Evolutionary conservation across 2,329 filamentous ascomycete genomes (phyloP).

Genomic region (Penicillium sp.): DNA sequence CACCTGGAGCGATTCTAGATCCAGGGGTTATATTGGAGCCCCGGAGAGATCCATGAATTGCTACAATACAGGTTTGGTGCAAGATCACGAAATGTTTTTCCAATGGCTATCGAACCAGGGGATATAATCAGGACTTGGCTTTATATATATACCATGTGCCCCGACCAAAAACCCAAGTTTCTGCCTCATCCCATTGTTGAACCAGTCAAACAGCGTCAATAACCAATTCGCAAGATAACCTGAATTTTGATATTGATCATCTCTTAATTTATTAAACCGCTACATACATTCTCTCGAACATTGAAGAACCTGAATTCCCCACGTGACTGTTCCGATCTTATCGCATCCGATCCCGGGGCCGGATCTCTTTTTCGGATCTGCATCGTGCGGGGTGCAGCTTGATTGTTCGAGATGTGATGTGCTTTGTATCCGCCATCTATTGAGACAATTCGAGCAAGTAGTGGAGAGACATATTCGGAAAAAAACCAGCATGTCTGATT

Average conservation of each 20-base stretch:
- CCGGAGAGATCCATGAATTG: background rate
- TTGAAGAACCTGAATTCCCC: background rate
- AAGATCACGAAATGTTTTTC: background rate
- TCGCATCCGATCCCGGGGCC: conserved; percentile 4
- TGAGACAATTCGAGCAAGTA: background rate
- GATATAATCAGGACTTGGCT: background rate
- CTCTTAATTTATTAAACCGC: too few species aligned
- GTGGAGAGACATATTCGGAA: too few species aligned
- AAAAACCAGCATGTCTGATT: too few species aligned
- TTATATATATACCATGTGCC: background rate
- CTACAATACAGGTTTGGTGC: background rate
- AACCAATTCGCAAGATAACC: background rate
- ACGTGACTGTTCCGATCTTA: conserved; percentile 4
- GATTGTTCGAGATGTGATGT: background rate
- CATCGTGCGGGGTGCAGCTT: background rate
- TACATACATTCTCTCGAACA: background rate
- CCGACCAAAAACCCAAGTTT: background rate
- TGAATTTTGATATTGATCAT: background rate
- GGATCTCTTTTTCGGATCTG: conserved; percentile 6
- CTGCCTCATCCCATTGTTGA: background rate
- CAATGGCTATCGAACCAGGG: background rate
- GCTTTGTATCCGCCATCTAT: too few species aligned
- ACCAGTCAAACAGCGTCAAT: too few species aligned
- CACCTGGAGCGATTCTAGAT: background rate
- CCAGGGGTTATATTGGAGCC: background rate